Percentiles rank a stretch among this genome's conserved stretches.
Evolutionary conservation across 2,329 filamentous ascomycete genomes (phyloP).

Genomic region (Davidsoniella eucalypti): DNA sequence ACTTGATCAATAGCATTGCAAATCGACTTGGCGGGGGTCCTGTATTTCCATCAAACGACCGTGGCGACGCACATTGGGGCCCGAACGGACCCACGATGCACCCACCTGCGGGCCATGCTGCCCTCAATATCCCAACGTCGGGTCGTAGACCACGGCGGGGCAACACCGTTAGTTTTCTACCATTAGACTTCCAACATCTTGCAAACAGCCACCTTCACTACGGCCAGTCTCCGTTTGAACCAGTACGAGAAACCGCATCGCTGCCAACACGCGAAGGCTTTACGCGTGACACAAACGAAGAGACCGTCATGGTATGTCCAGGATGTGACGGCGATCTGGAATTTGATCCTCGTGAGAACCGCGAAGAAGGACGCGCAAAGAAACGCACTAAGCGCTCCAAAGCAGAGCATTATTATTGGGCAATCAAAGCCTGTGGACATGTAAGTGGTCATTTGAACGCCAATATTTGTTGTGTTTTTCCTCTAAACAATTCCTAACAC

Average conservation of each 20-base stretch:
- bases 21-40: neutral
- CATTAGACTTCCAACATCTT: neutral
- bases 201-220: conserved; percentile 14
- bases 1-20: neutral
- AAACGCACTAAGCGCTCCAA: conserved; percentile 30
- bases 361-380: conserved; percentile 14
- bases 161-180: too few species aligned
- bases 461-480: too few species aligned
- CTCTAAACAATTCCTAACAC: neutral
- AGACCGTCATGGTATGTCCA: conserved; percentile 64
- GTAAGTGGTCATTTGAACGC: conserved; percentile 34
- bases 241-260: conserved; percentile 22
- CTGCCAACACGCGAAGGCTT: conserved; percentile 54
- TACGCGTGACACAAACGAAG: conserved; percentile 56
- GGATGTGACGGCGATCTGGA: conserved; percentile 76
- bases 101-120: neutral
- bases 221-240: conserved; percentile 18
- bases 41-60: neutral
- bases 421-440: conserved; percentile 79
- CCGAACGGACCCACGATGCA: neutral
- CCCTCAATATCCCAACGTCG: neutral
- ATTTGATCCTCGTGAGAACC: conserved; percentile 36
- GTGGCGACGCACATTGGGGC: neutral
- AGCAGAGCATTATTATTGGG: conserved; percentile 78
- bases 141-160: neutral